A percentile compares a stretch with the other conserved stretches of the same genome.
Conservation (phyloP, 1,284 basidiomycete species). For the Leccinum fuscescens region DNA sequence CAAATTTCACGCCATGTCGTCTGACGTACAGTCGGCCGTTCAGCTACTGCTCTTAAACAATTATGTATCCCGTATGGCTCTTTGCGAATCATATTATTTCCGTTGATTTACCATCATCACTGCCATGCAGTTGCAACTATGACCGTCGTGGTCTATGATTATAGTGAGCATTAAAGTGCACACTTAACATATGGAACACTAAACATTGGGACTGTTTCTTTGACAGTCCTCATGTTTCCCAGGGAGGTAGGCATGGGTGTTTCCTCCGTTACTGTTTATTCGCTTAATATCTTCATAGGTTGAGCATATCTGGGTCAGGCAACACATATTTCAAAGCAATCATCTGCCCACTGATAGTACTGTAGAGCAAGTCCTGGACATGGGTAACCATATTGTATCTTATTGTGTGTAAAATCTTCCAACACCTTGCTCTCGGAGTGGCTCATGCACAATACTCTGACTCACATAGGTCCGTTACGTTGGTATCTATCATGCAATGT, state of each 20-base stretch:
- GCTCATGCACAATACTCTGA: too few relatives aligned
- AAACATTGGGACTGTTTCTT: too few relatives aligned
- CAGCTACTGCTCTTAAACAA: too few relatives aligned
- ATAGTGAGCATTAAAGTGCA: too few relatives aligned
- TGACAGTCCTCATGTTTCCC: too few relatives aligned
- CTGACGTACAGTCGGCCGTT: too few relatives aligned
- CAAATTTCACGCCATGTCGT: too few relatives aligned
- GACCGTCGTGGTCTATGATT: background rate
- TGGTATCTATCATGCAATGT: background rate
- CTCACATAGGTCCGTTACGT: background rate
- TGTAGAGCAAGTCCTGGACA: background rate
- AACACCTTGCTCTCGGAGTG: too few relatives aligned
- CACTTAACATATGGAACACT: too few relatives aligned
- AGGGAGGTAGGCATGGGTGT: too few relatives aligned
- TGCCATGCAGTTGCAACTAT: background rate
- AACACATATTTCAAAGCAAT: background rate
- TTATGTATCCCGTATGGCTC: background rate
- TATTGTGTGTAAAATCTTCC: background rate
- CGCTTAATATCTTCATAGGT: background rate
- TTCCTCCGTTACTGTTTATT: too few relatives aligned
- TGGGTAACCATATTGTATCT: background rate
- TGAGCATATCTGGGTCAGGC: background rate
- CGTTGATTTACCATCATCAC: too few relatives aligned
- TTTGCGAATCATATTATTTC: background rate
- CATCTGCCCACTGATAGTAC: accelerated